Evolutionary conservation across 2,329 filamentous ascomycete species (phyloP), one percentile per base, ranked within the genome.

Genomic region (Incumbomyces delicatus): DNA sequence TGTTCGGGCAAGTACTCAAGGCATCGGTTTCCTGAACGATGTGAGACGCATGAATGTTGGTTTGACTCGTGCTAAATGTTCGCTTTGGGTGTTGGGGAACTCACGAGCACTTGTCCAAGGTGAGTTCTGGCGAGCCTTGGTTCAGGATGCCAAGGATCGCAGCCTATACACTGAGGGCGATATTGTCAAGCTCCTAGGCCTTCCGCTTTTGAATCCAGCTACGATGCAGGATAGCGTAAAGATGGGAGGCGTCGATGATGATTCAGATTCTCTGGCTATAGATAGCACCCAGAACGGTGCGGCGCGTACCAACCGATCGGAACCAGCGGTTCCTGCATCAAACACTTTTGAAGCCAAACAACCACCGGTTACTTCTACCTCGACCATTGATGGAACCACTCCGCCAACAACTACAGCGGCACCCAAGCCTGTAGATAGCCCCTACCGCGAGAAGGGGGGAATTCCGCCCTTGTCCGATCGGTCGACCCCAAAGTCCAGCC

Each of bases 41-140:
- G 95, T 98, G 61, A 81, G 92, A 49, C 90, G 92, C 74, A 96
- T 98, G 94, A 98, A 98, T 65, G 92, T 98, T 60, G 92, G 92
- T 69, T 74, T 98, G 50, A 98, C 92, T 17, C 84, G 92, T 72
- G 94, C 92, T 4, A 95, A 95, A 65, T 95, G 87, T 8, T 95
- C 90, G 30, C 75, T 98, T 8, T 98, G 90, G 86, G 90, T 98
- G 48, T 75, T 98, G 20, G 92, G 92, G 55, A 94, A 96, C 65
- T 92, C 92, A 0, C 76, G 83, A 48, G 87, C 89, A 30, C 74
- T 98, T 44, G 73, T 83, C 18, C 85, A 94, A 60, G 92, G 92
- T 50, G 80, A 92, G 60, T 95, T 87, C 66, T 98, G 94, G 92
- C 80, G 77, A 52, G 83, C 82, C 53, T 74, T 98, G 36, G 87